Conservation (phyloP, 1,139 yeast genomes). For the Saccharomycopsis hybrid region DNA sequence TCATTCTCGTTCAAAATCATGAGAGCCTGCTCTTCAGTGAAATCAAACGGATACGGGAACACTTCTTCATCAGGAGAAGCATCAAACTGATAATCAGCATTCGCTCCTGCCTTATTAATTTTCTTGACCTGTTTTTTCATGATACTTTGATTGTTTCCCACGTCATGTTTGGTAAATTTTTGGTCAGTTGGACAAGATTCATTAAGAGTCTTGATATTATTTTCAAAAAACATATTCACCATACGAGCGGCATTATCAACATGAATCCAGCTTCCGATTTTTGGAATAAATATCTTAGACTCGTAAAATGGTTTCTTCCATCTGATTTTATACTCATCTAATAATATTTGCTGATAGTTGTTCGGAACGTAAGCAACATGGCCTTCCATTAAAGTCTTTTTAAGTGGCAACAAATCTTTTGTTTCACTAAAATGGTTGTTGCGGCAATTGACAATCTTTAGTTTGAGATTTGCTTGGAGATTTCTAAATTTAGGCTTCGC, state of each 20-base stretch:
- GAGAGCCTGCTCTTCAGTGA: conserved; percentile 4
- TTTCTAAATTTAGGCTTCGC: conserved; percentile 10
- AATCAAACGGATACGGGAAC: conserved; percentile 8
- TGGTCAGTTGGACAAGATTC: conserved; percentile 5
- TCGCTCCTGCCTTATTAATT: background rate
- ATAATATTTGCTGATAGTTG: conserved; percentile 36
- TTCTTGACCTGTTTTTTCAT: conserved; percentile 1
- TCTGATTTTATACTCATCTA: conserved; percentile 21
- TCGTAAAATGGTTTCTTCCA: conserved; percentile 12
- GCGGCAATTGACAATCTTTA: conserved; percentile 37
- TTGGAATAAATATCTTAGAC: conserved; percentile 1
- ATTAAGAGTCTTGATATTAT: conserved; percentile 1
- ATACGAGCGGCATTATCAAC: background rate
- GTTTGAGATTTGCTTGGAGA: conserved; percentile 15
- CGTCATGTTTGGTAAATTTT: background rate
- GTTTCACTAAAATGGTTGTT: conserved; percentile 37
- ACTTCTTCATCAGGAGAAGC: background rate
- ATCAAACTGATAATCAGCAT: background rate
- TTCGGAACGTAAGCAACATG: conserved; percentile 47
- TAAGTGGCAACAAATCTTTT: conserved; percentile 42
- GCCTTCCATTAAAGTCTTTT: conserved; percentile 48
- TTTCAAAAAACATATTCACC: conserved; percentile 4
- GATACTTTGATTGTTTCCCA: background rate
- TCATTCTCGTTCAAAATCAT: conserved; percentile 6
- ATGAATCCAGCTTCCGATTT: conserved; percentile 8